Conservation (phyloP, 352 stramenopile genomes). For the Globisporangium megalacanthum region DNA sequence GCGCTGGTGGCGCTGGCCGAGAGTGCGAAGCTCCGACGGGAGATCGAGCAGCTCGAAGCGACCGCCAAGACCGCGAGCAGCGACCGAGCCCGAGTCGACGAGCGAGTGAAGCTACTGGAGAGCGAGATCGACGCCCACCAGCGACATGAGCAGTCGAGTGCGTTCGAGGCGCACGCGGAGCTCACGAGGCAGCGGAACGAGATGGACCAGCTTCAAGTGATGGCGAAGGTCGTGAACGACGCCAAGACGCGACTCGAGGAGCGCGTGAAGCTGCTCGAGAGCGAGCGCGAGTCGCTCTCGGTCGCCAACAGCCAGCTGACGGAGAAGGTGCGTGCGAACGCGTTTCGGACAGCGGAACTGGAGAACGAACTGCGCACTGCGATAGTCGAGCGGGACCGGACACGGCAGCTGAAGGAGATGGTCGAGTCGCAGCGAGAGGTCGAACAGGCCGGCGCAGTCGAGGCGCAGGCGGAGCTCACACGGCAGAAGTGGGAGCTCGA, state of each 20-base stretch:
- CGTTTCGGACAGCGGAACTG: conserved; percentile 17
- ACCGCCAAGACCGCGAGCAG: conserved; percentile 23
- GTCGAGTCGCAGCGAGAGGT: conserved; percentile 10
- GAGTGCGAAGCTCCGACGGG: conserved; percentile 25
- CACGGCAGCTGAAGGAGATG: conserved; percentile 6
- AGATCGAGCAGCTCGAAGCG: conserved; percentile 38
- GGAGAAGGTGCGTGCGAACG: conserved; percentile 25
- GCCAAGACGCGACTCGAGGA: conserved; percentile 34
- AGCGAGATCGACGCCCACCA: conserved; percentile 5
- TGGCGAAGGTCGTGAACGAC: conserved; percentile 22
- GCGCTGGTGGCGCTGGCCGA: conserved; percentile 8
- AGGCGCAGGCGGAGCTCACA: conserved; percentile 12
- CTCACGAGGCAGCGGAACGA: conserved; percentile 39
- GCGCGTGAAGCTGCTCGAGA: conserved; percentile 20
- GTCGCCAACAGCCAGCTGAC: conserved; percentile 23
- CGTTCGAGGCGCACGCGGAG: conserved; percentile 10
- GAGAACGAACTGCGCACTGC: conserved; percentile 9
- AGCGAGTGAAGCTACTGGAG: conserved; percentile 17
- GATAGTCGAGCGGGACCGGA: conserved; percentile 16
- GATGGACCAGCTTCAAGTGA: conserved; percentile 38
- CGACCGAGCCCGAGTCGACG: conserved; percentile 32
- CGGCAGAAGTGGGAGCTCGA: conserved; percentile 50
- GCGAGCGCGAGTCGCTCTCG: conserved; percentile 30
- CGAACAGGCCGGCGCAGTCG: conserved; percentile 12
- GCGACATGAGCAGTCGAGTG: conserved; percentile 14